Evolutionary conservation across 768 basidiomycete genomes (phyloP), one percentile per base, ranked within the genome.

Genomic region (Leccinum broughii): DNA sequence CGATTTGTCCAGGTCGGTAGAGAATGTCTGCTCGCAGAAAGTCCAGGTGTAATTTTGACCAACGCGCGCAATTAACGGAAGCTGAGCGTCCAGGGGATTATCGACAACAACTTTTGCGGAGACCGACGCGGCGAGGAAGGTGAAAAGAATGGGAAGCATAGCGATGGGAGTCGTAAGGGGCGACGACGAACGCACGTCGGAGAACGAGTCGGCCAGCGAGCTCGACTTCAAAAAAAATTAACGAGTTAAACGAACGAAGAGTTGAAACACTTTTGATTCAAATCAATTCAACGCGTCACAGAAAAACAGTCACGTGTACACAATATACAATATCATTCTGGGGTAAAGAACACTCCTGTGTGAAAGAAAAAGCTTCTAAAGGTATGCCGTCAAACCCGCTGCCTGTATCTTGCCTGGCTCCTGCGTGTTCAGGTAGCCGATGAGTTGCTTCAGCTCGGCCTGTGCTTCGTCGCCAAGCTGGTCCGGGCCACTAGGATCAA

Each of bases 391-490:
- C 67, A 95, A 77, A 28, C 94, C 94, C 7, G 91, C 86, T 6
- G 88, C 91, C 68, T 88, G 88, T 34, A 98, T 82, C 76, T 89
- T 92, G 34, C 77, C 85, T 30, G 94, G 89, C 55, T 88, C 83
- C 75, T 92, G 85, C 37, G 77, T 77, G 71, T 90, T 90, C 71
- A 99, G 79, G 57, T 84, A 82, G 26, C 77, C 77, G 61, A 98
- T 77, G 37, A 98, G 80, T 49, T 84, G 79, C 62, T 94, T 85
- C 66, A 99, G 77, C 72, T 92, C 85, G 24, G 78, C 83, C 52
- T 89, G 84, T 56, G 88, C 85, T 66, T 94, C 92, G 50, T 90
- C 88, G 10, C 87, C 87, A 63, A 97, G 76, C 76, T 95, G 90
- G 63, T 94, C 93, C 6, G 81, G 77, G 14, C 75, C 80, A 54